Percentiles rank a stretch among this genome's conserved stretches.
These are phyloP conservation scores for Amaranthus cruentus DNA, from an alignment of 148 eudicot genomes.

Conservation along the genomic window DNA sequence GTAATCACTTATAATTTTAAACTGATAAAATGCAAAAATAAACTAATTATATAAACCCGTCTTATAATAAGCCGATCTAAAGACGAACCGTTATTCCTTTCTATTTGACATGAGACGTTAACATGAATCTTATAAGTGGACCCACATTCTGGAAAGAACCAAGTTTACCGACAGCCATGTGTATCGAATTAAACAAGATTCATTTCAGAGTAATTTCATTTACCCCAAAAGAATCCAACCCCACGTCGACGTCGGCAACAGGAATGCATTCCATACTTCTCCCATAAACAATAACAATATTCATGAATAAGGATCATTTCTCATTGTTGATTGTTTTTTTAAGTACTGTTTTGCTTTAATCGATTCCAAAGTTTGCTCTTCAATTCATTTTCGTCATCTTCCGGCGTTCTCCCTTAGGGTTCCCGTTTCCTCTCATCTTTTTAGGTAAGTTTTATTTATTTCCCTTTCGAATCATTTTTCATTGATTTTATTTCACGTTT, in stretches of 20 bases:
- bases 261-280: no score
- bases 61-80: no score
- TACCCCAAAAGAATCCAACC: background rate
- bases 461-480: no score
- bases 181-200: slow-evolving; percentile 10
- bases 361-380: slow-evolving; percentile 1
- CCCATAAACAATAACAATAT: no score
- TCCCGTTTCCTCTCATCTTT: background rate
- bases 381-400: slow-evolving; percentile 3
- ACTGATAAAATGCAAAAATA: no score
- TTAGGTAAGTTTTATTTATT: background rate
- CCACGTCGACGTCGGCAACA: slow-evolving; percentile 2
- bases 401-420: slow-evolving; percentile 7
- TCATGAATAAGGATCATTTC: no score
- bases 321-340: background rate
- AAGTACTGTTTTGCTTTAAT: slow-evolving; percentile 1
- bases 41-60: no score
- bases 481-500: no score
- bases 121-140: background rate
- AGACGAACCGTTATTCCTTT: no score
- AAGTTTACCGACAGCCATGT: slow-evolving; percentile 17
- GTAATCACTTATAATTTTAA: no score
- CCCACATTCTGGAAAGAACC: background rate
- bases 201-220: slow-evolving; percentile 1
- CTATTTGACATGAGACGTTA: no score